Evolutionary conservation across 1,139 yeast genomes (phyloP).

Genomic region (Candida frijolesensis): DNA sequence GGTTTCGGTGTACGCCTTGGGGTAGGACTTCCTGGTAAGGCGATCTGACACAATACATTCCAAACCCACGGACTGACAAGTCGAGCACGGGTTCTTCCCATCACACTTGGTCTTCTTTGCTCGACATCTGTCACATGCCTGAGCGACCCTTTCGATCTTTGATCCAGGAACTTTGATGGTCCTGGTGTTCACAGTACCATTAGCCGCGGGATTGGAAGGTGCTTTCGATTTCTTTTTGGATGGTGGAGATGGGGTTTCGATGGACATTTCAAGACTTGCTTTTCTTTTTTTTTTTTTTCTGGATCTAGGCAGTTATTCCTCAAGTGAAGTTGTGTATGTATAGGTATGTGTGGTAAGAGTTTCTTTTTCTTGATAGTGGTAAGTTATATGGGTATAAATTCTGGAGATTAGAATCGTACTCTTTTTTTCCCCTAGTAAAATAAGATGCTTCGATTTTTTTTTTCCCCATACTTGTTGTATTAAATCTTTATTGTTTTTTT

Average conservation of each 20-base stretch:
- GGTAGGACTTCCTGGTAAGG: constrained; percentile 46
- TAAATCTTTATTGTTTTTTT: no score
- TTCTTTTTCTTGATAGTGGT: not conserved
- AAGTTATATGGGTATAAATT: not conserved
- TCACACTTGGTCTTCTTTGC: constrained; percentile 79
- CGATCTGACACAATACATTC: constrained; percentile 50
- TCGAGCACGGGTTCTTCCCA: constrained; percentile 58
- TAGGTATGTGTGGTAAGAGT: not conserved
- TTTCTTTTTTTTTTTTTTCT: not conserved
- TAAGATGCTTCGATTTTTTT: no score
- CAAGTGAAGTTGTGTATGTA: not conserved
- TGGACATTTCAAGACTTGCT: not conserved
- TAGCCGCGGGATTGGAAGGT: constrained; percentile 14
- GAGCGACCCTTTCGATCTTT: constrained; percentile 63
- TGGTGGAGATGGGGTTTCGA: constrained; percentile 1
- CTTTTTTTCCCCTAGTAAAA: not conserved
- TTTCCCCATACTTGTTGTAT: not conserved
- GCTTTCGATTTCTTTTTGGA: constrained; percentile 18
- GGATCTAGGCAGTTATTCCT: not conserved
- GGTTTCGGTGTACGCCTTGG: constrained; percentile 53
- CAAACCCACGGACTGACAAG: constrained; percentile 45
- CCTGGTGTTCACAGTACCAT: constrained; percentile 33
- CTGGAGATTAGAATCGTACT: not conserved
- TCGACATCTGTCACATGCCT: constrained; percentile 86
- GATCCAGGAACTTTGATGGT: constrained; percentile 68